Evolutionary conservation across 2,329 filamentous ascomycete genomes (phyloP).

Genomic region (Aspergillus sp.): DNA sequence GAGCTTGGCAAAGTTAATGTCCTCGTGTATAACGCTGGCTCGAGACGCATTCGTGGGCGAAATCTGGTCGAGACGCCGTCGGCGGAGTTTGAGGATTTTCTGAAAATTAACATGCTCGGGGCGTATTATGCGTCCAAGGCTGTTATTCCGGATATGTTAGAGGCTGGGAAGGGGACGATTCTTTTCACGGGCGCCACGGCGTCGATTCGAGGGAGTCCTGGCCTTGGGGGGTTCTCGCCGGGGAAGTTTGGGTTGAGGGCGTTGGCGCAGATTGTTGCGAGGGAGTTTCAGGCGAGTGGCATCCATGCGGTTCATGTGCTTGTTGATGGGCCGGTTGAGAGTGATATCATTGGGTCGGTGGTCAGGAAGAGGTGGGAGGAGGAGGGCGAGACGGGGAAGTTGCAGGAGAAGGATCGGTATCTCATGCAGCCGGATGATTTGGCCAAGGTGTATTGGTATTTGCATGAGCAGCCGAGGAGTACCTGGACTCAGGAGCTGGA

Average conservation of each 20-base stretch:
- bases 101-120: conserved; percentile 15
- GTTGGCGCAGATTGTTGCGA: conserved; percentile 14
- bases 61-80: conserved; percentile 13
- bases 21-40: conserved; percentile 17
- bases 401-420: conserved; percentile 16
- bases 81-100: conserved; percentile 16
- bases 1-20: conserved; percentile 15
- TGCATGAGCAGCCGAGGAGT: conserved; percentile 16
- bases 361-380: conserved; percentile 14
- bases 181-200: conserved; percentile 17
- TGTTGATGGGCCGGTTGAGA: conserved; percentile 19
- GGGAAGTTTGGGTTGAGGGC: conserved; percentile 17
- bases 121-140: conserved; percentile 13
- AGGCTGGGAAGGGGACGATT: conserved; percentile 9
- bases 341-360: conserved; percentile 12
- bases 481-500: conserved; percentile 22
- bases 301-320: conserved; percentile 17
- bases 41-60: conserved; percentile 13
- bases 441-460: conserved; percentile 16
- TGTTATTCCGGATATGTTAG: conserved; percentile 15
- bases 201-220: conserved; percentile 14
- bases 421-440: conserved; percentile 17
- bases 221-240: conserved; percentile 15
- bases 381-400: conserved; percentile 8
- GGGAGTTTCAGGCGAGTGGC: conserved; percentile 15